Percentiles rank a stretch among this genome's conserved stretches.
These are phyloP conservation scores for Rhododendron vialii DNA, from an alignment of 148 eudicot species.

Conservation along the genomic window DNA sequence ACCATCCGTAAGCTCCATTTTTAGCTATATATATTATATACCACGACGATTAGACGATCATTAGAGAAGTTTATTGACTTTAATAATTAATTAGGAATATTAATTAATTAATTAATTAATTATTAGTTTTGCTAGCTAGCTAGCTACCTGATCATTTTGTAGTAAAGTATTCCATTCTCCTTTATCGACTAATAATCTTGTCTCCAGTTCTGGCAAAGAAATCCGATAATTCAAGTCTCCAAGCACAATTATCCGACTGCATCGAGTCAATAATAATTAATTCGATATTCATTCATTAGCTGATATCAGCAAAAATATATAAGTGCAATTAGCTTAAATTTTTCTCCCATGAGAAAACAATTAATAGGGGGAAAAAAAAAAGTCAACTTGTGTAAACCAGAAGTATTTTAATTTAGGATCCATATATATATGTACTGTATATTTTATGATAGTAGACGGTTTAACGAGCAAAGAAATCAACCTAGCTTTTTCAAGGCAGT, in stretches of 20 bases:
- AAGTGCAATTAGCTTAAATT: background rate
- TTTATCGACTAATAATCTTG: conserved; percentile 18
- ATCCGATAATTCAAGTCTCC: conserved; percentile 54
- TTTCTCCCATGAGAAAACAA: background rate
- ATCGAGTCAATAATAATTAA: conserved; percentile 3
- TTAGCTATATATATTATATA: conserved; percentile 20
- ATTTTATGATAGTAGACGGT: background rate
- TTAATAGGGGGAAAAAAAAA: background rate
- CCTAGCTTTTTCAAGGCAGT: conserved; percentile 1
- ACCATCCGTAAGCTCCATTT: conserved; percentile 30
- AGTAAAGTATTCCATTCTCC: conserved; percentile 24
- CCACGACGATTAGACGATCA: background rate
- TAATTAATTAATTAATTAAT: background rate
- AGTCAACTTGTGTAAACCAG: conserved; percentile 5
- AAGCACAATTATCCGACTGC: conserved; percentile 38
- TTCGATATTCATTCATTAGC: background rate
- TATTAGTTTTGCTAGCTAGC: background rate
- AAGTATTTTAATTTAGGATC: background rate
- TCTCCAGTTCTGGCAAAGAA: conserved; percentile 24
- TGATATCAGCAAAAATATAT: background rate
- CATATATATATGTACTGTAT: background rate
- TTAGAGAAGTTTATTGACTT: background rate
- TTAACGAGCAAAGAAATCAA: background rate
- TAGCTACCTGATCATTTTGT: conserved; percentile 34
- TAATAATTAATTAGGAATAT: background rate